Conservation (phyloP, 2,329 filamentous ascomycete genomes). For the Arthroderma sp. region DNA sequence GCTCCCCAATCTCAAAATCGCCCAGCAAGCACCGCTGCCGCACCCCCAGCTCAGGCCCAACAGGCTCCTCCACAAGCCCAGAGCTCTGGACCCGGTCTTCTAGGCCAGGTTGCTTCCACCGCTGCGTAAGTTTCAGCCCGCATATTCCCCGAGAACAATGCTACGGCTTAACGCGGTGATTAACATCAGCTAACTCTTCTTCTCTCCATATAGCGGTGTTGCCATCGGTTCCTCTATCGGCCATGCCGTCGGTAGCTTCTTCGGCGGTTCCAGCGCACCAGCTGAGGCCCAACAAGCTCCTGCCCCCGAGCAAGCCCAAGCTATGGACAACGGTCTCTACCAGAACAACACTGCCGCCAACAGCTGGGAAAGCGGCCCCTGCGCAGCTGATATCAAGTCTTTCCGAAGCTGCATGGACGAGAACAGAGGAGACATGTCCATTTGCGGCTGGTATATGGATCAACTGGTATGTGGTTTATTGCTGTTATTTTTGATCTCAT, state of each 20-base stretch:
- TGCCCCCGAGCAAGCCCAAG: slow-evolving; percentile 41
- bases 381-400: slow-evolving; percentile 62
- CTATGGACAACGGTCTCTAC: slow-evolving; percentile 36
- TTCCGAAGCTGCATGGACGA: slow-evolving; percentile 98
- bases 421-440: slow-evolving; percentile 82
- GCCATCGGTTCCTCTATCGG: slow-evolving; percentile 91
- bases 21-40: slow-evolving; percentile 57
- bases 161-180: background rate
- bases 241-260: slow-evolving; percentile 83
- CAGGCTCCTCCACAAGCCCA: slow-evolving; percentile 37
- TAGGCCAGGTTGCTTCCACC: slow-evolving; percentile 94
- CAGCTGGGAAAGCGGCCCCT: slow-evolving; percentile 44
- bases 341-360: slow-evolving; percentile 37
- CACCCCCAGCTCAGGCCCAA: slow-evolving; percentile 24
- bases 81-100: slow-evolving; percentile 64
- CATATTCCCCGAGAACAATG: slow-evolving; percentile 2
- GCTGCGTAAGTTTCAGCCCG: slow-evolving; percentile 62
- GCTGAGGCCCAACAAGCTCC: slow-evolving; percentile 39
- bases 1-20: slow-evolving; percentile 46
- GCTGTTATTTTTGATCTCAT: background rate
- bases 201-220: slow-evolving; percentile 56
- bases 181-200: slow-evolving; percentile 14
- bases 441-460: slow-evolving; percentile 96
- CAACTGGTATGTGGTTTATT: slow-evolving; percentile 49
- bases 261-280: slow-evolving; percentile 57